Evolutionary conservation across 192 early-diverging fungal species (phyloP).

Genomic region (Mortierella alpina): DNA sequence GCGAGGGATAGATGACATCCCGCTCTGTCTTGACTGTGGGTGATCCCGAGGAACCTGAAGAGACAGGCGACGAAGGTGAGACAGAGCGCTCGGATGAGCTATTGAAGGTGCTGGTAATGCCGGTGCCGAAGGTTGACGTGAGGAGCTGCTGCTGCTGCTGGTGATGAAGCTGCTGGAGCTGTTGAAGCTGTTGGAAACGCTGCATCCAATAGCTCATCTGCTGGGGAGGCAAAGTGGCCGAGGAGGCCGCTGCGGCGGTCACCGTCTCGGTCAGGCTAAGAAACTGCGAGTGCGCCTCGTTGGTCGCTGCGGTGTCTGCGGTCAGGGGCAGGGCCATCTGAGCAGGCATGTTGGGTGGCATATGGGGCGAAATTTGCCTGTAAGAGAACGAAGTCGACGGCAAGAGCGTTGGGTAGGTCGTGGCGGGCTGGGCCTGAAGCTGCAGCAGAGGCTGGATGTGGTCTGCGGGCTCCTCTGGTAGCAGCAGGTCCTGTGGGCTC

Average conservation of each 20-base stretch:
- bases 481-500: not conserved
- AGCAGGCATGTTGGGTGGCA: constrained; percentile 46
- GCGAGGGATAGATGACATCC: constrained; percentile 41
- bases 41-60: not conserved
- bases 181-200: constrained; percentile 47
- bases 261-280: constrained; percentile 1
- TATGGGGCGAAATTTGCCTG: constrained; percentile 40
- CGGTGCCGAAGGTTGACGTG: constrained; percentile 15
- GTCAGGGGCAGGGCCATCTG: not conserved
- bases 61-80: constrained; percentile 10
- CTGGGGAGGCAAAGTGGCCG: not conserved
- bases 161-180: constrained; percentile 36
- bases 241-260: constrained; percentile 7
- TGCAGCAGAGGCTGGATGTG: constrained; percentile 13
- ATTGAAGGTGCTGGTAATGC: not conserved
- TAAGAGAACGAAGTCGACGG: constrained; percentile 42
- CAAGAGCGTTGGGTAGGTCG: constrained; percentile 20
- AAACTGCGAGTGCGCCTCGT: constrained; percentile 4
- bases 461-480: constrained; percentile 10
- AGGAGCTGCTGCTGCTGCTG: constrained; percentile 36
- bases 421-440: not conserved
- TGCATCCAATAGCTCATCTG: constrained; percentile 39
- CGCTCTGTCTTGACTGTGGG: constrained; percentile 20
- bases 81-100: constrained; percentile 7
- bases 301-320: not conserved